A percentile compares a stretch with the other conserved stretches of the same genome.
Evolutionary conservation across 371 early-diverging fungal species (phyloP).

Genomic region (Amoeboradix gromovi): DNA sequence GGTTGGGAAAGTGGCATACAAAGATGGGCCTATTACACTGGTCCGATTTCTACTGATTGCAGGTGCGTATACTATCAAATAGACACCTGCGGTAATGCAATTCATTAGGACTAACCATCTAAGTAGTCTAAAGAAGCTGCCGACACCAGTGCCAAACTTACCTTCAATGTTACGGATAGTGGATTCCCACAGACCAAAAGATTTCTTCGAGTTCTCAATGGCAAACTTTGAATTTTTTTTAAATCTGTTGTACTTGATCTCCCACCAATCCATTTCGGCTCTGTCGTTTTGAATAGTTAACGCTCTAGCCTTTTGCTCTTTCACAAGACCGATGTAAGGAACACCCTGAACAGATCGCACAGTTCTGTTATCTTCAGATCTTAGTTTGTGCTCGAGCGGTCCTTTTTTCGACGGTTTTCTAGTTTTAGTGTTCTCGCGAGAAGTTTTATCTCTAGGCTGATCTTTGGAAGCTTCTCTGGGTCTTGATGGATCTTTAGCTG

Average conservation of each 20-base stretch:
- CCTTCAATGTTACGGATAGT: slow-evolving; percentile 2
- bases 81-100: background rate
- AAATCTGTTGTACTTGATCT: background rate
- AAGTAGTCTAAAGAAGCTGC: slow-evolving; percentile 2
- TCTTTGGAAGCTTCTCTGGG: no score
- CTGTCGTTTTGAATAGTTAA: background rate
- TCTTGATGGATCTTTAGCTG: no score
- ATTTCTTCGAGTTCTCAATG: background rate
- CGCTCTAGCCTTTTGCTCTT: background rate
- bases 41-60: background rate
- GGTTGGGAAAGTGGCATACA: background rate
- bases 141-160: slow-evolving; percentile 5
- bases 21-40: background rate
- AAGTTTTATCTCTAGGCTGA: no score
- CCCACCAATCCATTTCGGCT: background rate
- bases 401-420: no score
- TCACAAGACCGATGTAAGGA: background rate
- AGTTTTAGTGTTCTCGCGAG: no score
- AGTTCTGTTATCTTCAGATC: background rate
- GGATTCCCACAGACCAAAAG: background rate
- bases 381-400: background rate
- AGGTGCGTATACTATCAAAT: background rate
- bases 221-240: background rate
- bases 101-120: slow-evolving; percentile 2
- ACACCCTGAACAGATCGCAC: background rate